These are phyloP conservation scores for Fusarium staphyleae DNA, from an alignment of 2,329 filamentous ascomycete genomes.

Conservation along the genomic window DNA sequence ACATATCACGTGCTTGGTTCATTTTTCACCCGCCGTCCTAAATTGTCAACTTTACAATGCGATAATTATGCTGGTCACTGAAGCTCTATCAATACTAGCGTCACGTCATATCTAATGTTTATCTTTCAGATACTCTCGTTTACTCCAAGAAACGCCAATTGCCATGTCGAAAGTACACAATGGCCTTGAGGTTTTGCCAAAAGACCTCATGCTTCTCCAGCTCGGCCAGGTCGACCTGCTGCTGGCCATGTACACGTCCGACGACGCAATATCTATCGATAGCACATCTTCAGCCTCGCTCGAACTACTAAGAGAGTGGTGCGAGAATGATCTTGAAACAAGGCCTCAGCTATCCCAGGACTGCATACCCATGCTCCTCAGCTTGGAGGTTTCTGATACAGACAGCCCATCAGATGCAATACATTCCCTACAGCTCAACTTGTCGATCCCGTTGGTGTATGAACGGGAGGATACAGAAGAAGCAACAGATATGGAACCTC, in stretches of 20 bases:
- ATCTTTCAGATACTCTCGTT: too few relatives aligned
- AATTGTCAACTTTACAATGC: too few relatives aligned
- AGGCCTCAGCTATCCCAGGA: conserved; percentile 8
- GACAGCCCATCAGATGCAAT: neutral
- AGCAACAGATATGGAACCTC: conserved; percentile 45
- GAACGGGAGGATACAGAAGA: neutral
- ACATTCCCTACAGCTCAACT: conserved; percentile 44
- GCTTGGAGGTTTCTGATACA: conserved; percentile 31
- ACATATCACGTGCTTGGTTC: too few relatives aligned
- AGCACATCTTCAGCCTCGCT: conserved; percentile 24
- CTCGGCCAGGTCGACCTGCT: conserved; percentile 60
- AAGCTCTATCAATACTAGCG: too few relatives aligned
- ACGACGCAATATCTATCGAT: conserved; percentile 45
- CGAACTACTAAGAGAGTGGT: conserved; percentile 34
- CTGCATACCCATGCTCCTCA: conserved; percentile 39
- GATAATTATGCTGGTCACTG: too few relatives aligned
- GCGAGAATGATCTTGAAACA: conserved; percentile 21
- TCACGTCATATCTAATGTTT: too few relatives aligned
- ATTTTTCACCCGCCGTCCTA: too few relatives aligned
- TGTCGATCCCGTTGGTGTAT: conserved; percentile 46
- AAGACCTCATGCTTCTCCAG: conserved; percentile 56
- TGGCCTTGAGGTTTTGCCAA: conserved; percentile 41
- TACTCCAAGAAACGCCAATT: too few relatives aligned
- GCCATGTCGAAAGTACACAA: too few relatives aligned
- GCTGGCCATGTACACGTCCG: conserved; percentile 57